Evolutionary conservation across 164 flowering plant genomes (phyloP), one percentile per base, ranked within the genome.

Genomic region (Sextonia rubra): DNA sequence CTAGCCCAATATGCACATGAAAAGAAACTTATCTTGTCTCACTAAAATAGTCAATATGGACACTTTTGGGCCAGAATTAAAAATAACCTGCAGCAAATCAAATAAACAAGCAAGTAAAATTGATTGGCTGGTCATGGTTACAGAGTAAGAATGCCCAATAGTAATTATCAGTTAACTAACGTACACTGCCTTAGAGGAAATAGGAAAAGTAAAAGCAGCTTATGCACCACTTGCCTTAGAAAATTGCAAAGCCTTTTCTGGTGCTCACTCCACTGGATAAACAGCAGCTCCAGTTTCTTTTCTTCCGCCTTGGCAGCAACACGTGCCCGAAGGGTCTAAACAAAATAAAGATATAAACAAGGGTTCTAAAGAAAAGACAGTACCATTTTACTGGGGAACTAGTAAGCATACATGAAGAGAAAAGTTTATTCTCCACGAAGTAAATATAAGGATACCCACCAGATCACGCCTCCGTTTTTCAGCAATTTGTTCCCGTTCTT

Each of bases 301-400:
- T 93, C 98, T 81, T 96, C 98, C 8, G 98, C 94, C 88, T 96
- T 96, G 68, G 99, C 99, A 80, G 91, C 89, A 73, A 96, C 89
- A 52, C 99, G 93, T 44, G 99, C 98, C 75, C 93, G 85, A 37
- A 96, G 95, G 69, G 90, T 88, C 99, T 90, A 76, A 48, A 48
- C 60, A 55, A 27, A 77, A 48, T 52, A 62, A 64, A 71, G n/a
- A 29, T 56, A 58, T 14, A 47, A 27, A 66, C 18, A 66, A 49
- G 14, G 17, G 47, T 20, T 29, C 22, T 37, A 70, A 47, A 47
- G 11, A 23, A 11, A 64, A 52, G 22, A 56, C 60, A 61, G 7
- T 64, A 70, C 25, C 25, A 61, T 37, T 37, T 37, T 37, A 37
- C 44, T 37, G 25, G 64, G 24, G 12, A 12, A 3, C 8, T 18